Conservation (phyloP, 108 stramenopile genomes). For the Pseudonitzschia pungens region DNA sequence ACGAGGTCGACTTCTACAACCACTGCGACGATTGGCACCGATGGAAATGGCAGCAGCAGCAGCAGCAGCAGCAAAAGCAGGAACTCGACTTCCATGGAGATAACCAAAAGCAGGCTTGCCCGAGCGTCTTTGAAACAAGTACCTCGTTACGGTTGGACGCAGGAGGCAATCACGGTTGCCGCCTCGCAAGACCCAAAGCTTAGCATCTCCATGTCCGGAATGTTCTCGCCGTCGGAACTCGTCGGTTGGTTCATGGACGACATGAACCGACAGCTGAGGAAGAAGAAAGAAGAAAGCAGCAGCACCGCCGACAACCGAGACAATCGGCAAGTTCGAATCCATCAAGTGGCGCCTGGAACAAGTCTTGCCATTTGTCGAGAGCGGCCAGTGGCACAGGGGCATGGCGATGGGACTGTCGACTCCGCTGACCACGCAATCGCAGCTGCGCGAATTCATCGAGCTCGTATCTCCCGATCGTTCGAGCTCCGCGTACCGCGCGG, state of each 20-base stretch:
- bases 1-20: background rate
- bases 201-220: conserved; percentile 68
- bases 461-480: conserved; percentile 39
- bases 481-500: conserved; percentile 37
- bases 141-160: conserved; percentile 77
- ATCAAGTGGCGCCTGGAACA: conserved; percentile 32
- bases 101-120: conserved; percentile 18
- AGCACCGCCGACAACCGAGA: background rate
- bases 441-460: conserved; percentile 63
- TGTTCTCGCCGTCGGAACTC: conserved; percentile 65
- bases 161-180: conserved; percentile 72
- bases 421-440: conserved; percentile 50
- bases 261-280: conserved; percentile 56
- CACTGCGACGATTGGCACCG: background rate
- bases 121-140: conserved; percentile 58
- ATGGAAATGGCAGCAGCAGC: background rate
- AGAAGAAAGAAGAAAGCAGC: conserved; percentile 1
- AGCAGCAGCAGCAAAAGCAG: background rate
- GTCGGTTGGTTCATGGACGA: conserved; percentile 80
- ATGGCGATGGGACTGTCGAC: conserved; percentile 82
- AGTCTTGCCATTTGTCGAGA: conserved; percentile 45
- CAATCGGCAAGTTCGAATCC: conserved; percentile 6
- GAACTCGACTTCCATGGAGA: conserved; percentile 15
- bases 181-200: conserved; percentile 43
- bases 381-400: conserved; percentile 71